phyloP scores from a whole-genome alignment of 371 early-diverging fungal genomes.

The Haplosporangium sp. region DNA sequence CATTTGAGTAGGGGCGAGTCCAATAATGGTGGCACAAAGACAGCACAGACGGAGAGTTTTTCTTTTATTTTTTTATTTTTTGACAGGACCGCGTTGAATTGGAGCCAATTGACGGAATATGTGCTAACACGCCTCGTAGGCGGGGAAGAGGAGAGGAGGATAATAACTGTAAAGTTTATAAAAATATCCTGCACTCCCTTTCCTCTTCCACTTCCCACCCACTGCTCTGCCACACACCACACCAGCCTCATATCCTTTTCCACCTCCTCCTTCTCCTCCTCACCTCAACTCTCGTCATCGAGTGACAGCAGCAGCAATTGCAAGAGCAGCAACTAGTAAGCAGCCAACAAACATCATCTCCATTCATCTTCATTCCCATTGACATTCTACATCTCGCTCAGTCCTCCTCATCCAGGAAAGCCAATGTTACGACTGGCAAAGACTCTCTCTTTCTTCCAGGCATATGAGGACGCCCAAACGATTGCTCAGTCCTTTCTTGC shows the following conservation, averaged over 20 bases:
- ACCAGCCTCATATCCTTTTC: not conserved
- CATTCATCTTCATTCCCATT: not conserved
- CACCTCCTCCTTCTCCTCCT: not conserved
- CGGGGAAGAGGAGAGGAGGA: no score
- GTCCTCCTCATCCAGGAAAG: not conserved
- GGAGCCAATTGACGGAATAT: no score
- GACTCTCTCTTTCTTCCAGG: conserved; percentile 30
- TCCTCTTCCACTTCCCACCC: not conserved
- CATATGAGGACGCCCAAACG: conserved; percentile 27
- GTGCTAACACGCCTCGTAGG: no score
- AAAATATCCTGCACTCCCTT: not conserved
- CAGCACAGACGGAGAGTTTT: no score
- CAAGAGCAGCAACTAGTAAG: no score
- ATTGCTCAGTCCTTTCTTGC: conserved; percentile 35
- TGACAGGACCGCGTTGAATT: no score
- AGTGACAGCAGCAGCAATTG: no score
- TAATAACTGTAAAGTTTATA: no score
- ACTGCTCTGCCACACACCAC: conserved; percentile 1
- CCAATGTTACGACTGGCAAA: conserved; percentile 48
- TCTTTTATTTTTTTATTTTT: no score
- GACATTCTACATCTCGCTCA: not conserved
- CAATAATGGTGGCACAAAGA: no score
- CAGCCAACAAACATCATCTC: no score
- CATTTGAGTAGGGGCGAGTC: no score
- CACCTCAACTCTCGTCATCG: not conserved